Evolutionary conservation across 179 eudicot species (phyloP), one percentile per base, ranked within the genome.

Genomic region (Heliamphora pulchella): DNA sequence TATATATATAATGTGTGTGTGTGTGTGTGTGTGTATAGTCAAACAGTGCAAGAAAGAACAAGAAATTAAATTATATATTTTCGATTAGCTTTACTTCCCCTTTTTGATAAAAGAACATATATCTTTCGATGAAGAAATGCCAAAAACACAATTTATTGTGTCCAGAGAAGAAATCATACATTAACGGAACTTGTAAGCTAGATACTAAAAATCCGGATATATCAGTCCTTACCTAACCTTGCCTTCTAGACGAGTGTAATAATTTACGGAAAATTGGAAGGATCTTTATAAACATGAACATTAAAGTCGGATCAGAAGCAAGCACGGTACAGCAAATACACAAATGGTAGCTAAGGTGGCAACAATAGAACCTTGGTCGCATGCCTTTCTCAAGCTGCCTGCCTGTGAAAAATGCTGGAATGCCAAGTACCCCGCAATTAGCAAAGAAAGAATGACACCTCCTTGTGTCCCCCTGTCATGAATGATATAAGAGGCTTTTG

Each of bases 371-470:
- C 88, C 92, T 86, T 88, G 97, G 63, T 92, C 88, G 77, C 93
- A 90, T 41, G 97, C 91, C 81, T 81, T 93, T 83, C 74, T 79
- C 87, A 95, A 88, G 86, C 90, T 87, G 75, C 97, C 98, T 15
- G 87, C 84, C 71, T 89, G 81, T 47, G 90, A 58, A 78, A 93
- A 95, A 87, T 93, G 97, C 86, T 88, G 93, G 89, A 91, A 91
- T 55, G 97, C 97, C 83, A 95, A 80, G 86, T 86, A 95, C 54
- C 86, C 92, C 4, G 97, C 91, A 71, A 93, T 85, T 47, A 75
- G 86, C 82, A 93, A 83, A 48, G 97, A 91, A 67, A 93, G 75
- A 62, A 92, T 80, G 78, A 86, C 74, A 67, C 98, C 97, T 83
- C 84, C 89, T 84, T 90, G 91, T 70, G 85, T 90, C 59, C 93